Percentiles rank a stretch among this genome's conserved stretches.
Conservation (phyloP, 164 flowering plant genomes). For the Aristolochia contorta region DNA sequence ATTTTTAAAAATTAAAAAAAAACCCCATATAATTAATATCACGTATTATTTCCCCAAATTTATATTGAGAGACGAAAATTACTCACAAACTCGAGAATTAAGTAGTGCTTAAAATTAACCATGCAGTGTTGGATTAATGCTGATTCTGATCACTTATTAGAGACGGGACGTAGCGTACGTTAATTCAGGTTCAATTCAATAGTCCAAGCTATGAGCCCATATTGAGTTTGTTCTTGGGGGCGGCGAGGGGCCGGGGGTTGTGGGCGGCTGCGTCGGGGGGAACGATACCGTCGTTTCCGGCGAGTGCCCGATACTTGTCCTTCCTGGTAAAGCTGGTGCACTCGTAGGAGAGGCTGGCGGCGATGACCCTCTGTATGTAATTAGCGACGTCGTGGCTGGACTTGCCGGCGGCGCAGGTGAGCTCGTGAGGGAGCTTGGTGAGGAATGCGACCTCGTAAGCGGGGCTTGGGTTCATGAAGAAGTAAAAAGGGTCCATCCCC, state of each 20-base stretch:
- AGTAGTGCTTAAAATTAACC: no score
- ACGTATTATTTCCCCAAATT: no score
- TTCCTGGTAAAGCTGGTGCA: constrained; percentile 67
- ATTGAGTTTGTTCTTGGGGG: constrained; percentile 10
- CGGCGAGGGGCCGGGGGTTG: no score
- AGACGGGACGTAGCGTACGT: no score
- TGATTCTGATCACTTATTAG: no score
- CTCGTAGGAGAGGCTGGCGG: constrained; percentile 45
- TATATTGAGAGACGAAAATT: no score
- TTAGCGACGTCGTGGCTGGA: constrained; percentile 66
- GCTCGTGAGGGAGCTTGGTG: constrained; percentile 43
- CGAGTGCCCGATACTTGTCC: constrained; percentile 59
- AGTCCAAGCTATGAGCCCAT: no score
- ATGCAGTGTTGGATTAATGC: no score
- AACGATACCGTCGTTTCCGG: constrained; percentile 58
- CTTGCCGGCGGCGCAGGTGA: constrained; percentile 39
- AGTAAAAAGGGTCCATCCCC: constrained; percentile 62
- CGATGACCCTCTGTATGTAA: constrained; percentile 54
- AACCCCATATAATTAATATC: no score
- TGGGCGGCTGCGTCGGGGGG: constrained; percentile 18
- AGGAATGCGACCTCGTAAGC: constrained; percentile 56
- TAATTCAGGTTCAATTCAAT: no score
- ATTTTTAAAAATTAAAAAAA: no score
- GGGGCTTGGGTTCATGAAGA: constrained; percentile 76
- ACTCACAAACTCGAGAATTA: no score